These are phyloP conservation scores for Zalaria sp. DNA, from an alignment of 2,329 filamentous ascomycete genomes.

Conservation along the genomic window DNA sequence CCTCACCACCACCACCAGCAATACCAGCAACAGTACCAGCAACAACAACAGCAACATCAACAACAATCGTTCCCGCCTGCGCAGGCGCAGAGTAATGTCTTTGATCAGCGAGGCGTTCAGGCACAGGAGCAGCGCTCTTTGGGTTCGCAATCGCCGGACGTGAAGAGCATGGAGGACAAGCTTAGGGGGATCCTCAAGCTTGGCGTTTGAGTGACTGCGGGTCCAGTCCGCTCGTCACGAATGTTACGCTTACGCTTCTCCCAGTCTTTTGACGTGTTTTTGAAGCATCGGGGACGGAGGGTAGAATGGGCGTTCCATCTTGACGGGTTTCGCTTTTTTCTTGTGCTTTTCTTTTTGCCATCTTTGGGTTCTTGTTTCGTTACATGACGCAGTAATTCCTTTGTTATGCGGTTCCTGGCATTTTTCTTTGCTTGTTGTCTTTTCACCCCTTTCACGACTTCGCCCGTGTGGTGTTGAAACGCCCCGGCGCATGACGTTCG, in stretches of 20 bases:
- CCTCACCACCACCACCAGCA: slow-evolving; percentile 13
- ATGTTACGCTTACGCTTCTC: neutral
- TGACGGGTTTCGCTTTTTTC: neutral
- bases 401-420: neutral
- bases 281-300: too few relatives aligned
- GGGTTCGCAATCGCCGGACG: slow-evolving; percentile 10
- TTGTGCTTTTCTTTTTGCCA: neutral
- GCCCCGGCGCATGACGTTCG: neutral
- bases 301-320: neutral
- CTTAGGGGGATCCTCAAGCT: slow-evolving; percentile 25
- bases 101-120: slow-evolving; percentile 2
- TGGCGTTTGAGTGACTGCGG: neutral
- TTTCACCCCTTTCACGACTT: neutral
- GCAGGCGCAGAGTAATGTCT: slow-evolving; percentile 6
- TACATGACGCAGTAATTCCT: neutral
- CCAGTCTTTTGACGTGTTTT: neutral
- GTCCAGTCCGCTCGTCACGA: neutral
- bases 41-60: slow-evolving; percentile 8
- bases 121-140: neutral
- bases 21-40: too few relatives aligned
- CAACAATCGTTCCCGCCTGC: slow-evolving; percentile 6
- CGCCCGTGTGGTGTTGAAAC: neutral
- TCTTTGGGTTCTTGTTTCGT: neutral
- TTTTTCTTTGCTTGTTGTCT: neutral
- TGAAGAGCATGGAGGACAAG: slow-evolving; percentile 24